Percentiles rank a stretch among this genome's conserved stretches.
phyloP scores from a whole-genome alignment of 1,139 yeast species.

The Blastobotrys serpentis region DNA sequence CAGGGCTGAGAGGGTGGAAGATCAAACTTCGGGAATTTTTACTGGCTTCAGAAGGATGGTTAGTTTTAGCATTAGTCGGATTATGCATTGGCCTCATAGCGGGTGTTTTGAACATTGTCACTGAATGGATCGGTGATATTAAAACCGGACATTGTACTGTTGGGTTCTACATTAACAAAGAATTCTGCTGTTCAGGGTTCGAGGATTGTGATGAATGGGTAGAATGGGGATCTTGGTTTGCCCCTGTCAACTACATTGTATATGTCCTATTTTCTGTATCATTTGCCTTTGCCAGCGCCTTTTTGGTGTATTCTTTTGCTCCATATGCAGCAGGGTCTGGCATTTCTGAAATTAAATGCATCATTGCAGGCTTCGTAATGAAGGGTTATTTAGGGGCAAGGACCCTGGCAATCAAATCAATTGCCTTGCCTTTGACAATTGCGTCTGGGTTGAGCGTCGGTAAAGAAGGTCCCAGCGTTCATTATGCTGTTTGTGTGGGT shows the following conservation, averaged over 20 bases:
- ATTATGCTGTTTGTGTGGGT: constrained; percentile 82
- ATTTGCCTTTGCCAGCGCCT: constrained; percentile 66
- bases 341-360: constrained; percentile 92
- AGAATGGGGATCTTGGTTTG: constrained; percentile 36
- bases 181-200: constrained; percentile 79
- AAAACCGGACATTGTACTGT: constrained; percentile 73
- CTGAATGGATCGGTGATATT: constrained; percentile 82
- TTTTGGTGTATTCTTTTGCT: constrained; percentile 66
- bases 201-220: constrained; percentile 40
- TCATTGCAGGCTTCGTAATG: constrained; percentile 86
- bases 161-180: constrained; percentile 67
- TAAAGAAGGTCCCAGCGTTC: constrained; percentile 85
- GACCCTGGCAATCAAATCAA: constrained; percentile 71
- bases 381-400: constrained; percentile 72
- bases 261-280: constrained; percentile 60
- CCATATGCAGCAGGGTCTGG: constrained; percentile 98
- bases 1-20: constrained; percentile 21
- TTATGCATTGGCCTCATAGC: constrained; percentile 77
- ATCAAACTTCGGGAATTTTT: constrained; percentile 35
- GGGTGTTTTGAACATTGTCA: constrained; percentile 71
- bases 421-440: constrained; percentile 83
- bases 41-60: constrained; percentile 66
- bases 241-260: constrained; percentile 51
- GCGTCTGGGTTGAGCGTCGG: constrained; percentile 80
- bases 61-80: constrained; percentile 74